Percentiles rank a stretch among this genome's conserved stretches.
These are phyloP conservation scores for Microcyclospora tardicrescens DNA, from an alignment of 2,329 filamentous ascomycete species.

Conservation along the genomic window DNA sequence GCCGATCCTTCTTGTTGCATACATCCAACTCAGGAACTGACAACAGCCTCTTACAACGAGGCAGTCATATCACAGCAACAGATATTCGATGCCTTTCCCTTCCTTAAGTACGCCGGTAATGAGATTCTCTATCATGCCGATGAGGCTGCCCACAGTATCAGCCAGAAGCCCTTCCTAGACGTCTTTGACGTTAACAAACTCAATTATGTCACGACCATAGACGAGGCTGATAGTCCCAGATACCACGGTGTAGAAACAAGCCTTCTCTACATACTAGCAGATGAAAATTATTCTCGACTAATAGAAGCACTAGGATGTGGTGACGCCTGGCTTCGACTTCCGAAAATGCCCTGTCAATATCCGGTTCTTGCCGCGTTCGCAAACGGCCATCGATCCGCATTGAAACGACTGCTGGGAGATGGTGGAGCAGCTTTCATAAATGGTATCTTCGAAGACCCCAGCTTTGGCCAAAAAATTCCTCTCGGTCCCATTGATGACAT, in stretches of 20 bases:
- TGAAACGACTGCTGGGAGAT: too few species aligned
- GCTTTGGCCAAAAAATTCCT: too few species aligned
- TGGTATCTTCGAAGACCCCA: too few species aligned
- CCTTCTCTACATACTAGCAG: neutral
- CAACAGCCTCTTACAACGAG: neutral
- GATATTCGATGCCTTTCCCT: constrained; percentile 10
- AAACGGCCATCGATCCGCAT: neutral
- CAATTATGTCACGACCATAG: neutral
- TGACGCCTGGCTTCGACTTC: neutral
- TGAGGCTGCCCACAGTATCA: neutral
- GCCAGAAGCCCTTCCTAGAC: neutral
- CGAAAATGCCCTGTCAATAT: neutral
- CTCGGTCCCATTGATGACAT: too few species aligned
- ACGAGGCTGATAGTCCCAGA: neutral
- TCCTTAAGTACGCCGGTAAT: neutral
- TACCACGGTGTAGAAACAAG: constrained; percentile 13
- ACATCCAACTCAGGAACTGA: neutral
- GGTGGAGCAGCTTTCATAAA: too few species aligned
- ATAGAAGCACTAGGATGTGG: neutral
- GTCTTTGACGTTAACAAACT: neutral
- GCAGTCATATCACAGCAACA: neutral
- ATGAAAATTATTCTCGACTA: neutral
- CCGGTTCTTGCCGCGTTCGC: neutral
- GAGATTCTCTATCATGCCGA: neutral
- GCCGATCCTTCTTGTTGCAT: neutral